Evolutionary conservation across 495 filamentous ascomycete genomes (phyloP).

Genomic region (Penicillium manginii): DNA sequence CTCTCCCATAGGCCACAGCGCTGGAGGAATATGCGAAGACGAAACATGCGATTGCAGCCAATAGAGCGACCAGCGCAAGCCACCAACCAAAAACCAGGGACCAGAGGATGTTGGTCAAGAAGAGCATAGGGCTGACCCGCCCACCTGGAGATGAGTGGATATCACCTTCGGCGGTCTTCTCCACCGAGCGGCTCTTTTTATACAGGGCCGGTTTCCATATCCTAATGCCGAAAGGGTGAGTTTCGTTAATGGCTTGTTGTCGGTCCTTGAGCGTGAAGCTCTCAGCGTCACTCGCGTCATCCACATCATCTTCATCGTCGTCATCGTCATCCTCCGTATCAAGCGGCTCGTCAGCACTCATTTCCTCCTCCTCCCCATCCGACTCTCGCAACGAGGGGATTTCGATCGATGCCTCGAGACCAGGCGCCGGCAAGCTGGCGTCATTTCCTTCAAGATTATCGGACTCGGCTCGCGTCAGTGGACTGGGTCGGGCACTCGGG

Average conservation of each 20-base stretch:
- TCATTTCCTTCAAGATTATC: slow-evolving; percentile 54
- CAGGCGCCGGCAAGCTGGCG: slow-evolving; percentile 37
- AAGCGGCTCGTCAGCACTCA: slow-evolving; percentile 21
- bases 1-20: slow-evolving; percentile 81
- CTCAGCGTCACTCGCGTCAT: slow-evolving; percentile 73
- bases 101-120: slow-evolving; percentile 88
- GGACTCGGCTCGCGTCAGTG: slow-evolving; percentile 62
- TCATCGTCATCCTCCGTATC: slow-evolving; percentile 24
- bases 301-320: slow-evolving; percentile 54
- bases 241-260: slow-evolving; percentile 98
- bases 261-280: slow-evolving; percentile 84
- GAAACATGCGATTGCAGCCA: slow-evolving; percentile 77
- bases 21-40: slow-evolving; percentile 77
- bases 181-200: slow-evolving; percentile 95
- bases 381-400: slow-evolving; percentile 31
- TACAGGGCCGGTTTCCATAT: slow-evolving; percentile 99
- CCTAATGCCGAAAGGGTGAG: slow-evolving; percentile 97
- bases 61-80: slow-evolving; percentile 76
- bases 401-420: slow-evolving; percentile 26
- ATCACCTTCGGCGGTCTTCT: slow-evolving; percentile 94
- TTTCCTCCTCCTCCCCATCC: slow-evolving; percentile 24
- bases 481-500: slow-evolving; percentile 57
- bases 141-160: slow-evolving; percentile 96
- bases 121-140: slow-evolving; percentile 78
- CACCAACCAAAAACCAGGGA: slow-evolving; percentile 96